phyloP scores from a whole-genome alignment of 2,329 filamentous ascomycete genomes.

The Trichoderma sp. region DNA sequence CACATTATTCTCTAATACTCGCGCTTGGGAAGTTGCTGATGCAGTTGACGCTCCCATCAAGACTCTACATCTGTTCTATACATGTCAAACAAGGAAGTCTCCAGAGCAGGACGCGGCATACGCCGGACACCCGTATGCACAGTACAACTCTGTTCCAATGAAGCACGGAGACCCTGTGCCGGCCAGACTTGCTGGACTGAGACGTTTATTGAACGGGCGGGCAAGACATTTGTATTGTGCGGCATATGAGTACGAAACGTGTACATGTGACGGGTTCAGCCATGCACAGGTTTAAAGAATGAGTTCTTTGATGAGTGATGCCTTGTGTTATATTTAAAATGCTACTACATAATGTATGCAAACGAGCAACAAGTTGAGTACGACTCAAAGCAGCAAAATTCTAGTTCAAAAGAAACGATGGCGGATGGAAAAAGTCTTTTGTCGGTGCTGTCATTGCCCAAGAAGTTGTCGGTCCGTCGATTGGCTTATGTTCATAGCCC shows the following conservation, averaged over 20 bases:
- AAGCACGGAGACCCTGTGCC: slow-evolving; percentile 16
- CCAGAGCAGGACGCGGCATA: slow-evolving; percentile 9
- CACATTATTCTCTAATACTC: background rate
- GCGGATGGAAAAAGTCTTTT: background rate
- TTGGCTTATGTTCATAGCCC: background rate
- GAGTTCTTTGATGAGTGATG: background rate
- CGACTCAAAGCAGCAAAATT: background rate
- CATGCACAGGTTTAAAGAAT: background rate
- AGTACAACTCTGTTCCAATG: slow-evolving; percentile 8
- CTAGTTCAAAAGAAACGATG: background rate
- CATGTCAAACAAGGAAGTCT: background rate
- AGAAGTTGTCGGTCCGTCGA: background rate
- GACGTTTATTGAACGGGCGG: slow-evolving; percentile 8
- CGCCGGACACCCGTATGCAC: slow-evolving; percentile 7
- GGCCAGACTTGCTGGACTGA: slow-evolving; percentile 12
- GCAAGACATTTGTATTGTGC: slow-evolving; percentile 22
- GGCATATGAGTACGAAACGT: slow-evolving; percentile 11
- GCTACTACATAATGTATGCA: background rate
- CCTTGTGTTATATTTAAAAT: background rate
- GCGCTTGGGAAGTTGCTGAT: slow-evolving; percentile 8
- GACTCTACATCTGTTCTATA: slow-evolving; percentile 12
- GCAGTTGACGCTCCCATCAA: background rate
- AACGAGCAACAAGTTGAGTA: background rate
- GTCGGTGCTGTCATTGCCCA: background rate
- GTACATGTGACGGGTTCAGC: background rate